These are phyloP conservation scores for Trichoderma reesei DNA, from an alignment of 495 filamentous ascomycete genomes.

Conservation along the genomic window DNA sequence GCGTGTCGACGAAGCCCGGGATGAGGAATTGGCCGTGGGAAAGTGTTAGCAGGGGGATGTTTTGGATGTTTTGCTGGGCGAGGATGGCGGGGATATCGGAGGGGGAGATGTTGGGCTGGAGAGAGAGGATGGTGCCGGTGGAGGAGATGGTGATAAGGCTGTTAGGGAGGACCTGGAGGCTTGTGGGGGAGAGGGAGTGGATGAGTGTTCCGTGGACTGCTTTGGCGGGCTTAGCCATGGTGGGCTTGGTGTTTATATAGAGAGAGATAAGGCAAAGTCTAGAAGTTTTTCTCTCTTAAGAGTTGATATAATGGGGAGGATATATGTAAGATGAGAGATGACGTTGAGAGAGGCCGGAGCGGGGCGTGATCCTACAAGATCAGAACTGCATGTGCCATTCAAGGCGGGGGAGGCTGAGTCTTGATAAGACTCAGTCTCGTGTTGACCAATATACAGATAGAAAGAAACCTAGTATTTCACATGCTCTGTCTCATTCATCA, in stretches of 20 bases:
- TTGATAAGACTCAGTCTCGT: background rate
- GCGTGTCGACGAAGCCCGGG: constrained; percentile 55
- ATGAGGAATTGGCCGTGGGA: constrained; percentile 43
- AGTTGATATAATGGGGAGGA: background rate
- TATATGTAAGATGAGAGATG: too few relatives aligned
- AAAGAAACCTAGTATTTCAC: too few relatives aligned
- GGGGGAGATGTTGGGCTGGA: constrained; percentile 17
- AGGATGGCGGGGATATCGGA: constrained; percentile 14
- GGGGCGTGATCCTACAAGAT: background rate
- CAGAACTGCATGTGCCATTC: background rate
- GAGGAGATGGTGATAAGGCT: constrained; percentile 34
- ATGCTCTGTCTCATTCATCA: too few relatives aligned
- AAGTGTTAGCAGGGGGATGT: constrained; percentile 27
- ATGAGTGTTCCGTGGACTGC: constrained; percentile 45
- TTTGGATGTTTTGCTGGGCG: constrained; percentile 8
- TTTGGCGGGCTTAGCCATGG: background rate
- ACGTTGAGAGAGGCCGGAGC: constrained; percentile 1
- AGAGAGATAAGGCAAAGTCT: background rate
- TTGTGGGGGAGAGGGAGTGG: constrained; percentile 32
- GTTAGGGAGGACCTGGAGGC: constrained; percentile 40
- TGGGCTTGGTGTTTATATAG: background rate
- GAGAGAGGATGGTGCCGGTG: constrained; percentile 32
- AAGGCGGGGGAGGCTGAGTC: background rate
- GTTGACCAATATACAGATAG: too few relatives aligned
- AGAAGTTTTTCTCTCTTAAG: too few relatives aligned